These are phyloP conservation scores for Allantophomopsis cytisporea DNA, from an alignment of 2,329 filamentous ascomycete genomes.

Conservation along the genomic window DNA sequence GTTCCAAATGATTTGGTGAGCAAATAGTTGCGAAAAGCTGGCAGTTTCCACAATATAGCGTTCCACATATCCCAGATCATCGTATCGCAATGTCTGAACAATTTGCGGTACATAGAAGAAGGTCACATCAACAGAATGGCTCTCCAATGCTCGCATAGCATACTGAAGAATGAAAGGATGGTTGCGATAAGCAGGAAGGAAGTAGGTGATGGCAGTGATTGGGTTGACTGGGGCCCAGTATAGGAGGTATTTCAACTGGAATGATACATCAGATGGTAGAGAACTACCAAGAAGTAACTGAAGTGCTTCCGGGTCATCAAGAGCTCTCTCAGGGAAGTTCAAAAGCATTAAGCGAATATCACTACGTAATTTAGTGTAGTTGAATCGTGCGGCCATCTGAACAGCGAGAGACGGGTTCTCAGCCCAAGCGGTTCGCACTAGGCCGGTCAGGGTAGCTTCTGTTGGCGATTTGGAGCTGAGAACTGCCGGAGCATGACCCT, in stretches of 20 bases:
- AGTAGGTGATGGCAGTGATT: conserved; percentile 84
- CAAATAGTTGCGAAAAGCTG: conserved; percentile 94
- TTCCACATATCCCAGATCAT: conserved; percentile 86
- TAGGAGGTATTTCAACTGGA: conserved; percentile 83
- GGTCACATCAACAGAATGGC: conserved; percentile 88
- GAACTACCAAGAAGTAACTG: conserved; percentile 67
- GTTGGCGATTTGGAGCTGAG: conserved; percentile 23
- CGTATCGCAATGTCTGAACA: conserved; percentile 87
- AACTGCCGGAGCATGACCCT: conserved; percentile 24
- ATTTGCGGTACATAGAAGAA: conserved; percentile 99
- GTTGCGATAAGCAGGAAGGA: conserved; percentile 80
- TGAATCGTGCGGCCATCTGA: conserved; percentile 68
- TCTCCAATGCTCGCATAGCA: conserved; percentile 87
- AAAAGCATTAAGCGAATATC: conserved; percentile 73
- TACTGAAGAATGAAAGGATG: conserved; percentile 93
- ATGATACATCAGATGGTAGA: conserved; percentile 66
- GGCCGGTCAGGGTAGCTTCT: conserved; percentile 25
- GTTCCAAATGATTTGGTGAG: conserved; percentile 99
- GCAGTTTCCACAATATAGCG: conserved; percentile 95
- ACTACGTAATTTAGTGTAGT: conserved; percentile 54
- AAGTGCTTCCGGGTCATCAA: conserved; percentile 70
- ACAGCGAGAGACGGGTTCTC: conserved; percentile 81
- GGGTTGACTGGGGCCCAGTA: conserved; percentile 92
- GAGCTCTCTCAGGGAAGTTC: conserved; percentile 70
- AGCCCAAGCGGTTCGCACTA: conserved; percentile 74